phyloP scores from a whole-genome alignment of 208 protist species.

The Sergeia podlipaevii region DNA sequence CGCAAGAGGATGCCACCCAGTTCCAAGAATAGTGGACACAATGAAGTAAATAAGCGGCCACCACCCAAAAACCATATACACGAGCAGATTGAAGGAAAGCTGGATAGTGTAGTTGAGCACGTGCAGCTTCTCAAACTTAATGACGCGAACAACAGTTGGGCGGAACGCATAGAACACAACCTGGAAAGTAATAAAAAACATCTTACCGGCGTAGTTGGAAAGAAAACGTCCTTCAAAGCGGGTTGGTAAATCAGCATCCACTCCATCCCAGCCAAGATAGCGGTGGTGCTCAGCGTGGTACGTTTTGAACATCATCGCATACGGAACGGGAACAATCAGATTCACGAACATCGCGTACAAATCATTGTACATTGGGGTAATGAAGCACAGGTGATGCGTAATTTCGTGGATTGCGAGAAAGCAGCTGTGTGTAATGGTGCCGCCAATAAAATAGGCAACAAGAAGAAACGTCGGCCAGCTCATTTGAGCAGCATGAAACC shows the following conservation, averaged over 20 bases:
- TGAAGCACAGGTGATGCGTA: conserved; percentile 86
- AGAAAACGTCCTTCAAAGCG: conserved; percentile 66
- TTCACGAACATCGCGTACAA: conserved; percentile 84
- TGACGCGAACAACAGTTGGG: conserved; percentile 62
- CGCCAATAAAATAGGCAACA: conserved; percentile 78
- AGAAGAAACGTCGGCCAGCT: conserved; percentile 60
- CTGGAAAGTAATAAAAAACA: conserved; percentile 86
- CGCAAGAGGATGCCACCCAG: conserved; percentile 83
- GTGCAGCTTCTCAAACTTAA: conserved; percentile 57
- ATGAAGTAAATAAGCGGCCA: conserved; percentile 77
- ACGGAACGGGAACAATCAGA: conserved; percentile 83
- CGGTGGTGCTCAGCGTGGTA: conserved; percentile 94
- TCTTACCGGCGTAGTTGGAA: conserved; percentile 59
- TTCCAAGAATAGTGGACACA: conserved; percentile 72
- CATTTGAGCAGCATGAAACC: conserved; percentile 50
- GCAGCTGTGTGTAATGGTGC: conserved; percentile 73
- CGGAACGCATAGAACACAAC: conserved; percentile 89
- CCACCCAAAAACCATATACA: conserved; percentile 51
- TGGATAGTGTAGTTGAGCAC: conserved; percentile 50
- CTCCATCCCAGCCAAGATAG: conserved; percentile 84
- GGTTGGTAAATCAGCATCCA: conserved; percentile 89
- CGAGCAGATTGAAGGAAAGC: conserved; percentile 29
- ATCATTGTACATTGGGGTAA: conserved; percentile 71
- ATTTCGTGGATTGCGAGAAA: conserved; percentile 93
- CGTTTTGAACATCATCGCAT: conserved; percentile 88